Conservation (phyloP, 2,329 filamentous ascomycete species). For the Aspergillus sp. region DNA sequence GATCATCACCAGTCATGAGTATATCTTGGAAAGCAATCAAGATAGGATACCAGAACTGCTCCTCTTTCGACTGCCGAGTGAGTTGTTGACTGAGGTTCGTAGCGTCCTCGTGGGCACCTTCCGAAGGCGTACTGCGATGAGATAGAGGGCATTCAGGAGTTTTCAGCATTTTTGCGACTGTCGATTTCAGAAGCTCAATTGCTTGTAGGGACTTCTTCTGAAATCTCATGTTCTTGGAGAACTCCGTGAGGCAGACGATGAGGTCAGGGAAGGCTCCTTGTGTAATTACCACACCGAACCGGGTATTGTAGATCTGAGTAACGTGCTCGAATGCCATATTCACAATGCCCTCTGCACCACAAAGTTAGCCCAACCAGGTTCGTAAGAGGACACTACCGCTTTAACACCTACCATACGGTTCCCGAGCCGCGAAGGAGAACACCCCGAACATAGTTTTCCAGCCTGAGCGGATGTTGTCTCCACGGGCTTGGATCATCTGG, state of each 20-base stretch:
- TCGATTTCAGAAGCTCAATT: slow-evolving; percentile 91
- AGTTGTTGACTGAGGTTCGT: slow-evolving; percentile 64
- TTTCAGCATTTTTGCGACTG: slow-evolving; percentile 91
- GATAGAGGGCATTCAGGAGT: slow-evolving; percentile 94
- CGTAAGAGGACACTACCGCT: background rate
- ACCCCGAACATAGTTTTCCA: slow-evolving; percentile 99
- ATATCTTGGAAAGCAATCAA: slow-evolving; percentile 99
- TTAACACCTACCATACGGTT: slow-evolving; percentile 69
- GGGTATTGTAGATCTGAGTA: slow-evolving; percentile 89
- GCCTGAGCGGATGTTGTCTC: slow-evolving; percentile 94
- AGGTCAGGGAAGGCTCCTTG: slow-evolving; percentile 97
- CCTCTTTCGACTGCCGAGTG: slow-evolving; percentile 85
- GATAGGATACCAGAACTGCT: slow-evolving; percentile 98
- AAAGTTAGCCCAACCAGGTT: background rate
- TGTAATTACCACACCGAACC: slow-evolving; percentile 93
- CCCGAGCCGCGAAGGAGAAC: slow-evolving; percentile 91
- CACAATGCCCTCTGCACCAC: slow-evolving; percentile 77
- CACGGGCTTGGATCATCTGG: slow-evolving; percentile 97
- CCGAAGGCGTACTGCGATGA: slow-evolving; percentile 57
- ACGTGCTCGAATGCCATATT: slow-evolving; percentile 97
- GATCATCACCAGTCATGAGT: slow-evolving; percentile 96
- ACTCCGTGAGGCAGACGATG: slow-evolving; percentile 94
- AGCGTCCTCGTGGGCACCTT: slow-evolving; percentile 49
- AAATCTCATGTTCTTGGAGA: slow-evolving; percentile 98
- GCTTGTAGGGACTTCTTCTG: slow-evolving; percentile 98